These are phyloP conservation scores for Ogataea siamensis DNA, from an alignment of 805 yeast species.

Conservation along the genomic window DNA sequence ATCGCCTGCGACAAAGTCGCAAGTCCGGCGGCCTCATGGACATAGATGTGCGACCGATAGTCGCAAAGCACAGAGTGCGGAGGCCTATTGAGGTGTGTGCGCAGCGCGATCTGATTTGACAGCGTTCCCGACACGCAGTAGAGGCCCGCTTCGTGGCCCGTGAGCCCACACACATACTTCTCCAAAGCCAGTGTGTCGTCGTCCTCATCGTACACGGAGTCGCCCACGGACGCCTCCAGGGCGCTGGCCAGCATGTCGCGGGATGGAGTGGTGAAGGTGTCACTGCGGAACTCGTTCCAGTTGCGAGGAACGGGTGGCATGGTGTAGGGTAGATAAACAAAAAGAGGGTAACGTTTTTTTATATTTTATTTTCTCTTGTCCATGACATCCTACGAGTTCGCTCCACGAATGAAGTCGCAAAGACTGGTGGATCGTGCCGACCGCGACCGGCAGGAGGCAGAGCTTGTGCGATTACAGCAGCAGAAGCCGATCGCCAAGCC, in stretches of 20 bases:
- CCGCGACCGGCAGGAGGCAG: constrained; percentile 15
- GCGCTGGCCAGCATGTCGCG: constrained; percentile 65
- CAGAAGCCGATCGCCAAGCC: constrained; percentile 25
- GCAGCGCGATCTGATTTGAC: constrained; percentile 82
- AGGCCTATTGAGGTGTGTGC: constrained; percentile 76
- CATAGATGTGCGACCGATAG: constrained; percentile 77
- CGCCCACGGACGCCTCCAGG: constrained; percentile 64
- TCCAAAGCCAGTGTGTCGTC: constrained; percentile 64
- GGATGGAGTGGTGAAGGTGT: constrained; percentile 90
- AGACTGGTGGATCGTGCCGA: constrained; percentile 26
- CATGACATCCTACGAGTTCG: constrained; percentile 26
- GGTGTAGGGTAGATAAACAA: neutral
- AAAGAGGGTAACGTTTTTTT: constrained; percentile 10
- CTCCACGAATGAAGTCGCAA: constrained; percentile 31
- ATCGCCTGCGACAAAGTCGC: constrained; percentile 88
- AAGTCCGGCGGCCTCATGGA: constrained; percentile 88
- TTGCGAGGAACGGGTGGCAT: constrained; percentile 12
- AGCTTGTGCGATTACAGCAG: constrained; percentile 10
- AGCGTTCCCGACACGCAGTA: constrained; percentile 88
- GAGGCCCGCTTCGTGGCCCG: constrained; percentile 80
- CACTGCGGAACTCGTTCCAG: constrained; percentile 62
- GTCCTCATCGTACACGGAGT: constrained; percentile 88
- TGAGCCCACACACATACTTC: constrained; percentile 55
- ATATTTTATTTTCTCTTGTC: constrained; percentile 7
- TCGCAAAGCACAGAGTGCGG: constrained; percentile 87